Evolutionary conservation across 768 basidiomycete genomes (phyloP).

Genomic region (Zangia roseola): DNA sequence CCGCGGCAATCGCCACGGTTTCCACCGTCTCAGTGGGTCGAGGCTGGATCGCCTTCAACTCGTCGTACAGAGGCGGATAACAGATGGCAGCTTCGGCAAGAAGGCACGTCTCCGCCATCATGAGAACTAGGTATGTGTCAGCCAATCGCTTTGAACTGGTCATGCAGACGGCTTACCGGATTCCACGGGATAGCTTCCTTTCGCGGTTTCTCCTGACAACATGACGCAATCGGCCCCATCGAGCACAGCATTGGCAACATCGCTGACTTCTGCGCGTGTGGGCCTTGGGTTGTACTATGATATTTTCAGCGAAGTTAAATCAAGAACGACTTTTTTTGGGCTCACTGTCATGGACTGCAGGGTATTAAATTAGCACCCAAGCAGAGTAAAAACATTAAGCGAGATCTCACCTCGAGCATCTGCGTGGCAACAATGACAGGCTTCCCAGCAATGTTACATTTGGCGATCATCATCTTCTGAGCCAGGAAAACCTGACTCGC

Average conservation of each 20-base stretch:
- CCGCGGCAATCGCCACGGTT: conserved; percentile 95
- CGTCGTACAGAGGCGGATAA: conserved; percentile 92
- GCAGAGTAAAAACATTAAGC: not conserved
- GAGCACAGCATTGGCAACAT: conserved; percentile 98
- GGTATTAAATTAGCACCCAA: conserved; percentile 9
- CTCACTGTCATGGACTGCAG: conserved; percentile 90
- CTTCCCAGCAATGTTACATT: conserved; percentile 97
- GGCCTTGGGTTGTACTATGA: conserved; percentile 93
- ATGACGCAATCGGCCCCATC: conserved; percentile 99
- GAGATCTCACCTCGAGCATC: conserved; percentile 83
- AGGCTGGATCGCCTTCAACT: conserved; percentile 72
- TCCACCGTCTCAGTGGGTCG: conserved; percentile 93
- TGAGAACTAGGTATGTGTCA: conserved; percentile 60
- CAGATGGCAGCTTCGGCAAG: conserved; percentile 95
- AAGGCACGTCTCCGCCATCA: conserved; percentile 99
- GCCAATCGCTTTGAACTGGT: not conserved
- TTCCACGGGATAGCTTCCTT: conserved; percentile 94
- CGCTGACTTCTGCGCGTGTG: conserved; percentile 98
- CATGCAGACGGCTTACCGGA: conserved; percentile 58
- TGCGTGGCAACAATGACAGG: conserved; percentile 98
- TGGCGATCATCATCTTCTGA: conserved; percentile 99
- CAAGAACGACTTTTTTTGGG: not conserved
- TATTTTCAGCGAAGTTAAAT: conserved; percentile 6
- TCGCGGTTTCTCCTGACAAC: conserved; percentile 99
- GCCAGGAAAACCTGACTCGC: conserved; percentile 98